Evolutionary conservation across 176 grass and related monocot species (phyloP).

Genomic region (Phragmites australis): DNA sequence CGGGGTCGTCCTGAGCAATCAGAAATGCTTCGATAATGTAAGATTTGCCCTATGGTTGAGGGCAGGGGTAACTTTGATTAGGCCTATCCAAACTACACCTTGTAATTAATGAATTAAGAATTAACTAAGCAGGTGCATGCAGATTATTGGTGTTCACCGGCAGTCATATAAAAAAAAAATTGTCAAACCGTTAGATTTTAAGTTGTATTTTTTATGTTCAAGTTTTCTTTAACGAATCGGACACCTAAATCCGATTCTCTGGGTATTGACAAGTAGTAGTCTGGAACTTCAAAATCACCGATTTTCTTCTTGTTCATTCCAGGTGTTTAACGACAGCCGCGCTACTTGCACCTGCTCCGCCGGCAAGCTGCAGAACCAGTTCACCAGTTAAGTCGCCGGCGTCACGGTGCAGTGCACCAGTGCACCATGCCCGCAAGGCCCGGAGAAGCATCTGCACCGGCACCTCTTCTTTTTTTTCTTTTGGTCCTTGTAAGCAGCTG

Average conservation of each 20-base stretch:
- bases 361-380: conserved; percentile 59
- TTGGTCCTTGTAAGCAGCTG: background rate
- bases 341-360: conserved; percentile 66
- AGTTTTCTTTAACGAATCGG: too few species aligned
- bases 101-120: too few species aligned
- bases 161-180: too few species aligned
- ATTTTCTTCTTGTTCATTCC: conserved; percentile 2
- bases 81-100: background rate
- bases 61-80: conserved; percentile 44
- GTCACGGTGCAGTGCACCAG: background rate
- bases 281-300: background rate
- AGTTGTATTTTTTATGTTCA: too few species aligned
- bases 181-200: too few species aligned
- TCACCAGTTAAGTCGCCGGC: conserved; percentile 8
- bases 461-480: background rate
- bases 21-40: background rate
- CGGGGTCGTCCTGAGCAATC: background rate
- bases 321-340: conserved; percentile 62
- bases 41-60: conserved; percentile 36
- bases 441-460: background rate
- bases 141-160: too few species aligned
- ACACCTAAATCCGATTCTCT: too few species aligned
- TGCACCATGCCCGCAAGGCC: conserved; percentile 10
- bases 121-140: too few species aligned
- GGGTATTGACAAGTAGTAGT: too few species aligned